phyloP scores from a whole-genome alignment of 108 stramenopile genomes.

The Cylindrotheca fusiformis region DNA sequence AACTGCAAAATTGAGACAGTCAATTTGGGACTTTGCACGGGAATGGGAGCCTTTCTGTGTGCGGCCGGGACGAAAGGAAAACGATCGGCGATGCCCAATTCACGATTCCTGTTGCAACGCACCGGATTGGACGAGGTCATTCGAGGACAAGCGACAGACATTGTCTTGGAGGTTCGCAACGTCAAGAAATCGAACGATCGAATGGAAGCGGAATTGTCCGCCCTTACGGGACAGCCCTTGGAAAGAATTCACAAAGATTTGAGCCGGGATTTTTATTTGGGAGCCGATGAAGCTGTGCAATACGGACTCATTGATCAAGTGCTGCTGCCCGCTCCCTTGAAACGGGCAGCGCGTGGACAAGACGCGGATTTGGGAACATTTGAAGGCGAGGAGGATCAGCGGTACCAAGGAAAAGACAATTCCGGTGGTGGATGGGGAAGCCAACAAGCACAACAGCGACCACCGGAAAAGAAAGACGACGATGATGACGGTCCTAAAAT shows the following conservation, averaged over 20 bases:
- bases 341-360: constrained; percentile 53
- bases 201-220: constrained; percentile 63
- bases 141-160: constrained; percentile 89
- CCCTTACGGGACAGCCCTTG: constrained; percentile 77
- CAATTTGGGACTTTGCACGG: constrained; percentile 89
- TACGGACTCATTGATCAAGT: constrained; percentile 88
- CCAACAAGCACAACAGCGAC: constrained; percentile 23
- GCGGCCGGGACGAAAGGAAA: constrained; percentile 84
- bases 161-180: constrained; percentile 80
- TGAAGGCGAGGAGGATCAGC: constrained; percentile 72
- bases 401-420: constrained; percentile 57
- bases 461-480: constrained; percentile 20
- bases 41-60: constrained; percentile 90
- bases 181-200: constrained; percentile 75
- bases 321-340: constrained; percentile 56
- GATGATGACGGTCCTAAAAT: constrained; percentile 64
- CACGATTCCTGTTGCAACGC: constrained; percentile 88
- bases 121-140: constrained; percentile 87
- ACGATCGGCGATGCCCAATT: constrained; percentile 85
- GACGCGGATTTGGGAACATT: constrained; percentile 73
- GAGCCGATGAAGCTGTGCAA: constrained; percentile 84
- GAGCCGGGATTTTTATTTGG: constrained; percentile 92
- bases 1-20: constrained; percentile 71
- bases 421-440: constrained; percentile 51
- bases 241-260: constrained; percentile 80